Conservation (phyloP, 192 early-diverging fungal genomes). For the Rhizophagus prolifer region DNA sequence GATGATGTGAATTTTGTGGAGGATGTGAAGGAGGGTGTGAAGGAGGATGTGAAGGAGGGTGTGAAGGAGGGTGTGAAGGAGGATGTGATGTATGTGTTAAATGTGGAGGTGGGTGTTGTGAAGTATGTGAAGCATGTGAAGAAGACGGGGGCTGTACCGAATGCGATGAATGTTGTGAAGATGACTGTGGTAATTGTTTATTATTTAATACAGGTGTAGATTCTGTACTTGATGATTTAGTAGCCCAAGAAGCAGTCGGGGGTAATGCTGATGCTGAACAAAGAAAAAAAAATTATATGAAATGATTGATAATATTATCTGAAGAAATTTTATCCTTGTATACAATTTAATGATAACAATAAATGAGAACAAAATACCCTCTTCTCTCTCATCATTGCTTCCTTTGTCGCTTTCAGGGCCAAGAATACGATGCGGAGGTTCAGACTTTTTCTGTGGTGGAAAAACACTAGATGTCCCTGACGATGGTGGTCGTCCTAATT, state of each 20-base stretch:
- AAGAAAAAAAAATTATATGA: not conserved
- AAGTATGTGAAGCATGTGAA: not conserved
- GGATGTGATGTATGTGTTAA: not conserved
- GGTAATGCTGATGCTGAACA: constrained; percentile 51
- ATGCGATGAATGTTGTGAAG: constrained; percentile 6
- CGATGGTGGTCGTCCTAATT: constrained; percentile 30
- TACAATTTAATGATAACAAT: too few relatives aligned
- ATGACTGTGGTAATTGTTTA: constrained; percentile 22
- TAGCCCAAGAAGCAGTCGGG: constrained; percentile 61
- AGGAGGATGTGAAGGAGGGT: not conserved
- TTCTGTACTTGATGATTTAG: constrained; percentile 46
- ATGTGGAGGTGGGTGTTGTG: not conserved
- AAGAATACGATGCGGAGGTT: constrained; percentile 17
- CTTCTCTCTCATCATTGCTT: constrained; percentile 36
- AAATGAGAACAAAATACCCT: constrained; percentile 31
- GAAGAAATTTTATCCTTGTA: too few relatives aligned
- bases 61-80: not conserved
- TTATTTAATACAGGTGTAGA: constrained; percentile 26
- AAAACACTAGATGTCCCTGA: constrained; percentile 26
- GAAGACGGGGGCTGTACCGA: not conserved
- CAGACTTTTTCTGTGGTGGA: constrained; percentile 32
- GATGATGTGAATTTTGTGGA: not conserved
- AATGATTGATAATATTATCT: not conserved
- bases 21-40: not conserved
- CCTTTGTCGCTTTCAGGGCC: constrained; percentile 29